Evolutionary conservation across 2,329 filamentous ascomycete genomes (phyloP).

Genomic region (Diaporthe ilicicola): DNA sequence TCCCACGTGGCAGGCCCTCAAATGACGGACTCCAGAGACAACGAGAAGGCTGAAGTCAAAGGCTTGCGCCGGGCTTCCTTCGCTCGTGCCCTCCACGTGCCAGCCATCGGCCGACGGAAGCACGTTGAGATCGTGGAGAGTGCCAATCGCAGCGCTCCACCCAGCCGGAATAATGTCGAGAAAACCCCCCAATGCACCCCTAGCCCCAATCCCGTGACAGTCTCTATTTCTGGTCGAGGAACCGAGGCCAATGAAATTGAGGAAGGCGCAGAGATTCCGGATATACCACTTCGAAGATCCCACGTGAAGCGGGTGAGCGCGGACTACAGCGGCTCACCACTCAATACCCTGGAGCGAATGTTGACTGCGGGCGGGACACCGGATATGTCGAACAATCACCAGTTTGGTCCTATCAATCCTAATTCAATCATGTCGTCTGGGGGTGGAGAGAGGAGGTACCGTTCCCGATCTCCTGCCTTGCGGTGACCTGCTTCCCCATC

Average conservation of each 20-base stretch:
- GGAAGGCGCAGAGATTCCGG: constrained; percentile 30
- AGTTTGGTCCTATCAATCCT: constrained; percentile 6
- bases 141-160: not conserved
- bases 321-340: constrained; percentile 12
- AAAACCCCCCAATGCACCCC: not conserved
- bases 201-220: not conserved
- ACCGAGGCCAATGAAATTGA: not conserved
- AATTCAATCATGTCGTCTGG: constrained; percentile 19
- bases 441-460: constrained; percentile 28
- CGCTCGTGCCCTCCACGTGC: constrained; percentile 31
- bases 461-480: not conserved
- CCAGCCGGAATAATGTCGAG: not conserved
- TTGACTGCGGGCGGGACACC: constrained; percentile 4
- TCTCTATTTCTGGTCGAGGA: not conserved
- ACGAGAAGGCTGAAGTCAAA: constrained; percentile 21
- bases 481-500: not conserved
- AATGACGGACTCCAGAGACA: constrained; percentile 29
- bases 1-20: not conserved
- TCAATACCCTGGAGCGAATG: constrained; percentile 25
- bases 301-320: constrained; percentile 8
- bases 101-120: constrained; percentile 23
- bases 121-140: constrained; percentile 13
- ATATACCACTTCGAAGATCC: constrained; percentile 32
- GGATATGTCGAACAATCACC: not conserved
- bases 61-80: constrained; percentile 29